Base-by-base conservation (phyloP, 2,329 filamentous ascomycete genomes). In the Alternaria hordeiaustralica region DNA sequence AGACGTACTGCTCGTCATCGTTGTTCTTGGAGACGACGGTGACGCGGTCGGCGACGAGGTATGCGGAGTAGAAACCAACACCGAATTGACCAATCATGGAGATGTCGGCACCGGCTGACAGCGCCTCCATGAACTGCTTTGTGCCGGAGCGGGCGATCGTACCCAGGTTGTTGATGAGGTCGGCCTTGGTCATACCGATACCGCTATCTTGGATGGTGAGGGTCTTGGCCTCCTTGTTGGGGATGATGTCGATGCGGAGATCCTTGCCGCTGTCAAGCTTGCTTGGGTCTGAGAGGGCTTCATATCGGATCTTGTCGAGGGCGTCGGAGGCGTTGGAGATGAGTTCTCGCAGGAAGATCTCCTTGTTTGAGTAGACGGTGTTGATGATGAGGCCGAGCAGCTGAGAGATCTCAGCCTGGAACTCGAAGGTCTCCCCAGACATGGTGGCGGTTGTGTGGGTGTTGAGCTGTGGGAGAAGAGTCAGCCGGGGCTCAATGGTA, bases 371-470 rank as follows among this genome's bases (percentile, higher is more conserved):
- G 89, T 98, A 99, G 87, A 99, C 96, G 74, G 96, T 98, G 92
- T 99, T 99, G 90, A 99, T 99, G 86, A 99, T 99, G 83, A 99
- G 92, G 76, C 91, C 94, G 82, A 99, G 92, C 74, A 99, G 93
- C 93, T 99, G 96, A 92, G 95, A 98, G 83, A 99, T 99, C 92
- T 99, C 96, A 92, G 96, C 96, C 92, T 99, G 96, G 88, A 98
- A 99, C 92, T 98, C 95, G 87, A 99, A 99, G 76, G 94, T 97
- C 88, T 98, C 94, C 74, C 82, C 78, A 84, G 93, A 85, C 93
- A 97, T 97, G 83, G 82, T 92, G 73, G 70, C 67, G 68, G 66
- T 58, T 66, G 60, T 70, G 64, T 65, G 67, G 54, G 63, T 67
- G 64, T 62, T 59, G 65, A 58, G 65, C 68, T 72, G 61, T 12